Evolutionary conservation across 139 green algal species (phyloP).

Genomic region (Marvania coccoides): DNA sequence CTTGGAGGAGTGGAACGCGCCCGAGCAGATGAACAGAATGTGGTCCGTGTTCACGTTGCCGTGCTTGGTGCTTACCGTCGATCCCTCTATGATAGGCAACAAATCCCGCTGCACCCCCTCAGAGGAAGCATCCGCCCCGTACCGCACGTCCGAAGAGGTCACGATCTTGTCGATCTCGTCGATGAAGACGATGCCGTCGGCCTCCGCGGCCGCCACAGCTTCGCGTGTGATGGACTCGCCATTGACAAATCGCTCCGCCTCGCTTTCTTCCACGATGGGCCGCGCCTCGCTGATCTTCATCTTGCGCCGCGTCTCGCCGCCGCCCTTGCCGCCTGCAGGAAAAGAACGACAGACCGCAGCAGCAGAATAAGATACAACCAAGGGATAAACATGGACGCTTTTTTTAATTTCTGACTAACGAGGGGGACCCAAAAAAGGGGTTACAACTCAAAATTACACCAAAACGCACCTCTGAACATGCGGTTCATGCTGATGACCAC

Average conservation of each 20-base stretch:
- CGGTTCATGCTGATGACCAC: slow-evolving; percentile 48
- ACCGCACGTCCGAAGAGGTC: slow-evolving; percentile 44
- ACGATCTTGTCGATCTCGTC: slow-evolving; percentile 99
- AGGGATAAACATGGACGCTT: too few species aligned
- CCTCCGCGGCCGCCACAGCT: slow-evolving; percentile 56
- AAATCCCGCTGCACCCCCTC: slow-evolving; percentile 93
- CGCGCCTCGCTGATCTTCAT: slow-evolving; percentile 61
- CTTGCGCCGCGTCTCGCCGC: slow-evolving; percentile 23
- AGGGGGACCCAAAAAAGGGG: too few species aligned
- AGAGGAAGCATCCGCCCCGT: slow-evolving; percentile 45
- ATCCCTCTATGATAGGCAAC: slow-evolving; percentile 94
- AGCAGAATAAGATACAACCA: too few species aligned
- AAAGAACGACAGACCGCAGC: too few species aligned
- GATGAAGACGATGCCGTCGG: slow-evolving; percentile 92
- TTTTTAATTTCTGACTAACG: too few species aligned
- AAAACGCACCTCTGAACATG: too few species aligned
- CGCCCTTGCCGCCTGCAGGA: not conserved
- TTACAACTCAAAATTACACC: too few species aligned
- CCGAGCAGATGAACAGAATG: slow-evolving; percentile 93
- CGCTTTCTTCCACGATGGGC: slow-evolving; percentile 64
- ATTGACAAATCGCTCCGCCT: slow-evolving; percentile 72
- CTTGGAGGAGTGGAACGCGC: slow-evolving; percentile 88
- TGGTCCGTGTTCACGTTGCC: slow-evolving; percentile 93
- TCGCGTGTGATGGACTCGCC: slow-evolving; percentile 60
- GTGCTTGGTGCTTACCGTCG: slow-evolving; percentile 72